phyloP scores from a whole-genome alignment of 306 rosid species.

The Medicago truncatula region DNA sequence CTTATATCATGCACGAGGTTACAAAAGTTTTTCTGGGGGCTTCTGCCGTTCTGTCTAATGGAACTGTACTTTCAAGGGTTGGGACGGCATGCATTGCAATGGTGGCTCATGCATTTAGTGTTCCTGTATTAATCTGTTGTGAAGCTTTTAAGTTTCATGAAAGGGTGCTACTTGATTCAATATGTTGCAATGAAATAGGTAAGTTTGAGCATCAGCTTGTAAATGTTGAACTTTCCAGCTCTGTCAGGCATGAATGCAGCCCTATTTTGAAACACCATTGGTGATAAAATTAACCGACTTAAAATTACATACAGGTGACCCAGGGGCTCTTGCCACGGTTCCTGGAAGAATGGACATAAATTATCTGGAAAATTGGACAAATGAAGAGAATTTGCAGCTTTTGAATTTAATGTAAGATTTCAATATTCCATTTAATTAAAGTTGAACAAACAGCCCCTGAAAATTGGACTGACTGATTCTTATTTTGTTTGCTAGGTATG shows the following conservation, averaged over 20 bases:
- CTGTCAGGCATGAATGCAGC: background rate
- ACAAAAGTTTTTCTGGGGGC: conserved; percentile 86
- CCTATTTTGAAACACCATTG: conserved; percentile 22
- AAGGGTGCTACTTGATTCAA: conserved; percentile 94
- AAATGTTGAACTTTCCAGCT: conserved; percentile 20
- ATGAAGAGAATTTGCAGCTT: conserved; percentile 65
- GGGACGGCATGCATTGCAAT: conserved; percentile 92
- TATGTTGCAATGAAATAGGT: conserved; percentile 90
- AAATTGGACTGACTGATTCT: conserved; percentile 12
- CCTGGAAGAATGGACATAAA: conserved; percentile 74
- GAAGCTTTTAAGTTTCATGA: conserved; percentile 96
- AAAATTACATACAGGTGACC: conserved; percentile 67
- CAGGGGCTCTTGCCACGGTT: conserved; percentile 67
- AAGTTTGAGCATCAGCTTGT: conserved; percentile 38
- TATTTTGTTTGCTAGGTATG: conserved; percentile 65
- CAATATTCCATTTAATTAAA: conserved; percentile 18
- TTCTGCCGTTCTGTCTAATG: conserved; percentile 72
- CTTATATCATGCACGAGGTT: conserved; percentile 88
- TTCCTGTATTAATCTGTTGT: conserved; percentile 90
- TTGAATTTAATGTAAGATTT: conserved; percentile 76
- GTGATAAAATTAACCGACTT: conserved; percentile 36
- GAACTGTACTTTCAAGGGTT: conserved; percentile 90
- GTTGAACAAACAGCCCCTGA: background rate
- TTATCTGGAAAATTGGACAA: conserved; percentile 57
- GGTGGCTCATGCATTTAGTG: conserved; percentile 84